Evolutionary conservation across 2,329 filamentous ascomycete genomes (phyloP).

Genomic region (Chalaropsis ovoidea): DNA sequence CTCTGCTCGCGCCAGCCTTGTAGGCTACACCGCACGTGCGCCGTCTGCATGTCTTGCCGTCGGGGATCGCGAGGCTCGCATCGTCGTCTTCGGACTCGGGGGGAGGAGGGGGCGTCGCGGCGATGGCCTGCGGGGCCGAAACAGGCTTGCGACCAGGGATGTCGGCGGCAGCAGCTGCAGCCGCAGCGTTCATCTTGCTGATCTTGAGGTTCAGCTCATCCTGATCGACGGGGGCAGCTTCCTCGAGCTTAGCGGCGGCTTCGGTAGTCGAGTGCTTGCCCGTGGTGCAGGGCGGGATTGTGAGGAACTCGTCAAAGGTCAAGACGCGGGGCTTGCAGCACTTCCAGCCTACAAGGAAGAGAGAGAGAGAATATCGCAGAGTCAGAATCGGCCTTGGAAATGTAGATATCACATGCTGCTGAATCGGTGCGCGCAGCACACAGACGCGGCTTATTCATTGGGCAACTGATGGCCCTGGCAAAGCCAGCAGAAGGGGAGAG

Average conservation of each 20-base stretch:
- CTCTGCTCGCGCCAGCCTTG: conserved; percentile 48
- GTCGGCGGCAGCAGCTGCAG: conserved; percentile 36
- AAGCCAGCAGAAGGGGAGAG: neutral
- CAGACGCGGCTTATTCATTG: neutral
- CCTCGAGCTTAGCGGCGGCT: conserved; percentile 50
- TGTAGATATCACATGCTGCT: conserved; percentile 24
- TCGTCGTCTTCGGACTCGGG: conserved; percentile 85
- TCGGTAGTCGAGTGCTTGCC: conserved; percentile 89
- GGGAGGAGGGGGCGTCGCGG: conserved; percentile 48
- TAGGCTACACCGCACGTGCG: conserved; percentile 62
- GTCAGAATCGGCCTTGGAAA: neutral
- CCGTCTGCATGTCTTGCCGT: conserved; percentile 66
- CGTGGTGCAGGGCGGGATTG: conserved; percentile 81
- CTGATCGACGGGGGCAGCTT: conserved; percentile 42
- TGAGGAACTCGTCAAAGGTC: conserved; percentile 96
- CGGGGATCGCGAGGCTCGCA: conserved; percentile 58
- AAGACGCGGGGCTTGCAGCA: conserved; percentile 96
- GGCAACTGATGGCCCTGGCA: neutral
- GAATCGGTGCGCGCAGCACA: neutral
- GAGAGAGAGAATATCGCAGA: neutral
- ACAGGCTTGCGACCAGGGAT: conserved; percentile 35
- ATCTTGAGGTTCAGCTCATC: conserved; percentile 37
- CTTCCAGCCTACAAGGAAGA: conserved; percentile 65
- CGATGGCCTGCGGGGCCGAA: conserved; percentile 37
- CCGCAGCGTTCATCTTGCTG: conserved; percentile 45